phyloP scores from a whole-genome alignment of 257 asterid species.

The Nicotiana benthamiana region DNA sequence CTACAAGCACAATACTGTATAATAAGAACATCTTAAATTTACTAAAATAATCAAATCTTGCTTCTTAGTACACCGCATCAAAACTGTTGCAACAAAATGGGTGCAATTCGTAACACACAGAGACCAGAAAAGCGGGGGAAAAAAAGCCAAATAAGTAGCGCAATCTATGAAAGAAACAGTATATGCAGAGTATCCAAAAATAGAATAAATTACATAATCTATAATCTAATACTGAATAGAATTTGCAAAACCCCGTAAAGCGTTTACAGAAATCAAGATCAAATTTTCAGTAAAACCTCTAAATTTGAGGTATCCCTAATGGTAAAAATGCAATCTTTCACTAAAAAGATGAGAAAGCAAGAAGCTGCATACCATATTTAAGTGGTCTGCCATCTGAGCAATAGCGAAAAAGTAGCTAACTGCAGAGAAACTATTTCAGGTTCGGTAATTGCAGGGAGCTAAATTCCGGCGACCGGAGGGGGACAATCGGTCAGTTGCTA shows the following conservation, averaged over 20 bases:
- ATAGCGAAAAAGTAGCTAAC: background rate
- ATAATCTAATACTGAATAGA: background rate
- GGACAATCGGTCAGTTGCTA: background rate
- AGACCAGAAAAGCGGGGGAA: background rate
- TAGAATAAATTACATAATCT: background rate
- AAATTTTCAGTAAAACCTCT: background rate
- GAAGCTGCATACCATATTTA: background rate
- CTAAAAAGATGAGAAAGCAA: background rate
- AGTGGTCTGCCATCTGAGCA: background rate
- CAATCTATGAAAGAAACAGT: background rate
- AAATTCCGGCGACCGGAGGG: background rate
- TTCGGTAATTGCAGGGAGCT: background rate
- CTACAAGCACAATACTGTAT: constrained; percentile 8
- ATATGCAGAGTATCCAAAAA: background rate
- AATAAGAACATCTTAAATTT: background rate
- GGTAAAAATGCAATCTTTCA: background rate
- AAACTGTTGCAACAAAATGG: background rate
- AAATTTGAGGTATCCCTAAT: background rate
- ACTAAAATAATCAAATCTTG: background rate
- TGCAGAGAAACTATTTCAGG: background rate
- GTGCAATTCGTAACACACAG: background rate
- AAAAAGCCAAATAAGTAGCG: background rate
- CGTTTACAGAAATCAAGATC: background rate
- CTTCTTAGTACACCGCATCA: background rate
- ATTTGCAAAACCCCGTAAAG: background rate